These are phyloP conservation scores for Verticillium zaregamsianum DNA, from an alignment of 2,329 filamentous ascomycete species.

Conservation along the genomic window DNA sequence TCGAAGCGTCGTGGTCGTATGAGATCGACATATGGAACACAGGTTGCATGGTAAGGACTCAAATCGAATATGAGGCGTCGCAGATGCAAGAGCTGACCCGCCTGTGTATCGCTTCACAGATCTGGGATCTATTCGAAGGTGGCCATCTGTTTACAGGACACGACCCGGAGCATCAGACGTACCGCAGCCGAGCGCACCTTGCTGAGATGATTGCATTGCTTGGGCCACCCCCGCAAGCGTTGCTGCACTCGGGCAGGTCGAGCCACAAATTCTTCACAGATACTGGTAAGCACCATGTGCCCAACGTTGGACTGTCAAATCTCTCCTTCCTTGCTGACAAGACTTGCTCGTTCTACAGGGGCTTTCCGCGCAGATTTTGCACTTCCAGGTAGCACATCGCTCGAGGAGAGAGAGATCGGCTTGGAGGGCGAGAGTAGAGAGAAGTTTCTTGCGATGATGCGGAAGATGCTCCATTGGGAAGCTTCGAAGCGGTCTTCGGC, in stretches of 20 bases:
- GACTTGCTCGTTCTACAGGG: conserved; percentile 16
- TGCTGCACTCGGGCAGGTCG: conserved; percentile 25
- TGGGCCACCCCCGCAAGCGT: conserved; percentile 31
- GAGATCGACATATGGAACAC: conserved; percentile 48
- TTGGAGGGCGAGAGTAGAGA: conserved; percentile 25
- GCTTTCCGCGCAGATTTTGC: conserved; percentile 16
- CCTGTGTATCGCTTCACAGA: conserved; percentile 21
- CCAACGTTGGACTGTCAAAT: conserved; percentile 1
- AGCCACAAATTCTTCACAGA: conserved; percentile 33
- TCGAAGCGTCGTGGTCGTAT: conserved; percentile 39
- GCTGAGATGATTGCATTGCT: conserved; percentile 43
- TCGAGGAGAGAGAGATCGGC: conserved; percentile 30
- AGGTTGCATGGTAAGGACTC: conserved; percentile 4
- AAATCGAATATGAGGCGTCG: not conserved
- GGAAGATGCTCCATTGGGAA: conserved; percentile 32
- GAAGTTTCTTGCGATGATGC: conserved; percentile 28
- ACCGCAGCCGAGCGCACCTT: conserved; percentile 40
- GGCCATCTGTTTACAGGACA: conserved; percentile 35
- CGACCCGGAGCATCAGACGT: conserved; percentile 31
- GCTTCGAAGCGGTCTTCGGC: conserved; percentile 24
- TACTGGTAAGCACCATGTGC: conserved; percentile 20
- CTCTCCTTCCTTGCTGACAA: not conserved
- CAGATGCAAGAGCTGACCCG: not conserved
- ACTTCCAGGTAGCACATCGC: conserved; percentile 17
- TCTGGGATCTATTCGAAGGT: conserved; percentile 46